Evolutionary conservation across 805 yeast genomes (phyloP), one percentile per base, ranked within the genome.

Genomic region (Metschnikowia similis): DNA sequence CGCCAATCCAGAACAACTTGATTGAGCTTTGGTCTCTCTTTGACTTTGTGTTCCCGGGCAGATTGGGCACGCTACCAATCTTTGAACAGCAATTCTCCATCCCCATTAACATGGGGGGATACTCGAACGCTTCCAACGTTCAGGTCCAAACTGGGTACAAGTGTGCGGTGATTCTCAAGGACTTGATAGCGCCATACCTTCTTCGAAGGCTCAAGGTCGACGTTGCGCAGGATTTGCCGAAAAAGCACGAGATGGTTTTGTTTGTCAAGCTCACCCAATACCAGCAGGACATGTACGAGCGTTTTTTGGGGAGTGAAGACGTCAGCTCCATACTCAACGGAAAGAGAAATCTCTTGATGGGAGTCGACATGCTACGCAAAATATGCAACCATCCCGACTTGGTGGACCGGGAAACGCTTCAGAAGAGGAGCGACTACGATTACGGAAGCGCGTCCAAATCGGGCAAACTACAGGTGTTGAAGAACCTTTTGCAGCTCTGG

Each of bases 341-440:
- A 1, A 84, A 79, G 58, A 69, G 95, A 47, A 89, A 90, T 59
- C 89, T 90, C 4, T 71, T 94, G 38, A 87, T 77, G 75, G 98
- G 98, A 0, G 92, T 94, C 34, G 97, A 92, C 66, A 80, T 89
- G 26, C 65, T 94, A 48, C 76, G 98, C 51, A 94, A 94, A 64
- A 89, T 94, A 1, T 94, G 99, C 66, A 94, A 94, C 65, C 98
- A 94, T 72, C 99, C 99, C 0, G 97, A 94, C 65, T 70, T 94
- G 49, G 82, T 84, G 3, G 73, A 76, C 43, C 62, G 79, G 10
- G 79, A 78, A 11, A 48, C 61, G 2, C 57, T 74, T 16, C 48
- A 56, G 55, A 63, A 61, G n/a, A 67, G 66, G 27, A 69, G 40
- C 69, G 69, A 55, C 47, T 63, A 63, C 36, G 57, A 69, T 13